phyloP scores from a whole-genome alignment of 2,329 filamentous ascomycete genomes.

The Trematosphaeria pertusa region DNA sequence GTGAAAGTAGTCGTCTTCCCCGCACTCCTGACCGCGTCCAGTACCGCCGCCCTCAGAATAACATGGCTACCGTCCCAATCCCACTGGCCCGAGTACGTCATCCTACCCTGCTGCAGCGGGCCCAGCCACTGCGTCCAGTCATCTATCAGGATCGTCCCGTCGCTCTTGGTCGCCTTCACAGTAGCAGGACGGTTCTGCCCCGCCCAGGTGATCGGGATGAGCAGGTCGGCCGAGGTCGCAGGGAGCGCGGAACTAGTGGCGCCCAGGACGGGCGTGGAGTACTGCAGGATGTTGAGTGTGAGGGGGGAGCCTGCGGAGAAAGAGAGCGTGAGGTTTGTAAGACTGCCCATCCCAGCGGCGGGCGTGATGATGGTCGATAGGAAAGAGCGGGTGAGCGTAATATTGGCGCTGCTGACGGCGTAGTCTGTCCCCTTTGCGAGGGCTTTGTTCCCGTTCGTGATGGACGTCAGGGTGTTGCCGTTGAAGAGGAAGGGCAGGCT shows the following conservation, averaged over 20 bases:
- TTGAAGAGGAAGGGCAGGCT: constrained; percentile 61
- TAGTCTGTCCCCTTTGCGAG: constrained; percentile 56
- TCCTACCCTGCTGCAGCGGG: constrained; percentile 56
- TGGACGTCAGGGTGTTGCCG: constrained; percentile 58
- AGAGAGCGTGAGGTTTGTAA: constrained; percentile 59
- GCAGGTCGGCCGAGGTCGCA: constrained; percentile 50
- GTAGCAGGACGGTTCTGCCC: constrained; percentile 60
- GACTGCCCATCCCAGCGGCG: constrained; percentile 52
- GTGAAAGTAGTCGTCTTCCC: constrained; percentile 57
- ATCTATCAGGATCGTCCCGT: constrained; percentile 61
- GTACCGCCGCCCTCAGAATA: constrained; percentile 54
- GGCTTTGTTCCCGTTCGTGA: constrained; percentile 44
- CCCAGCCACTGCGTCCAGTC: constrained; percentile 64
- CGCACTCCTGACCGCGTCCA: constrained; percentile 56
- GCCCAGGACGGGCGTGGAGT: constrained; percentile 54
- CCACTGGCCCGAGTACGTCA: constrained; percentile 61
- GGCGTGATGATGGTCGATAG: constrained; percentile 54
- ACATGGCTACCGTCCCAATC: constrained; percentile 57
- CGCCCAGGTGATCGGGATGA: constrained; percentile 61
- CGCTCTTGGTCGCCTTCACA: constrained; percentile 57
- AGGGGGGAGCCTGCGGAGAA: constrained; percentile 61
- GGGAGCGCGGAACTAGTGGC: constrained; percentile 38
- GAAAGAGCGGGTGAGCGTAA: constrained; percentile 59
- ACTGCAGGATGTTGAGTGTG: constrained; percentile 60
- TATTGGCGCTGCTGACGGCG: constrained; percentile 49